These are phyloP conservation scores for Crithidia fasciculata DNA, from an alignment of 208 protist genomes.

Conservation along the genomic window DNA sequence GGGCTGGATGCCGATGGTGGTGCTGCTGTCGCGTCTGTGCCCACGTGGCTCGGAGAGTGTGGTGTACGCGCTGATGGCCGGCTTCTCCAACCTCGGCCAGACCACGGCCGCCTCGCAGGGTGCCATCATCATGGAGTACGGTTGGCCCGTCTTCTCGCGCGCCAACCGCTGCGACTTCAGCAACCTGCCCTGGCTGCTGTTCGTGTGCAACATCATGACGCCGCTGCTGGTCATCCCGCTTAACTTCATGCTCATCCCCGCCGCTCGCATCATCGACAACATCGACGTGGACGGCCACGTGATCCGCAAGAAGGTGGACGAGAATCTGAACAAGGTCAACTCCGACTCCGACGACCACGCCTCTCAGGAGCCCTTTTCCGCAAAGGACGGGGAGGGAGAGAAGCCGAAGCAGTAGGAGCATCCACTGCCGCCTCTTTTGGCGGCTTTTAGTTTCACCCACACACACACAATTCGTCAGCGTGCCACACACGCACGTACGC, in stretches of 20 bases:
- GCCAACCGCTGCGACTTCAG: slow-evolving; percentile 64
- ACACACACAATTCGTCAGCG: background rate
- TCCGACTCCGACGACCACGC: slow-evolving; percentile 7
- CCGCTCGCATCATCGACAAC: slow-evolving; percentile 60
- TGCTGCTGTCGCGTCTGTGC: slow-evolving; percentile 84
- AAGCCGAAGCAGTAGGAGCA: slow-evolving; percentile 2
- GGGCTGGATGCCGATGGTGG: slow-evolving; percentile 69
- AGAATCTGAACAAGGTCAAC: slow-evolving; percentile 16
- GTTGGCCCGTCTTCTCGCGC: slow-evolving; percentile 44
- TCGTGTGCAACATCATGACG: slow-evolving; percentile 58
- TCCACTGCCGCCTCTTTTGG: background rate
- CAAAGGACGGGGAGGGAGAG: background rate
- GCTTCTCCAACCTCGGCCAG: slow-evolving; percentile 79
- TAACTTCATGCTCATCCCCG: slow-evolving; percentile 63
- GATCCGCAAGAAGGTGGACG: slow-evolving; percentile 16
- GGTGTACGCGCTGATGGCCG: slow-evolving; percentile 84
- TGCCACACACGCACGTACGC: background rate
- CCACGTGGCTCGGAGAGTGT: slow-evolving; percentile 79
- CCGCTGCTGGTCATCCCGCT: slow-evolving; percentile 64
- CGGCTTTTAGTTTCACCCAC: background rate
- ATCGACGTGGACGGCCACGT: slow-evolving; percentile 54
- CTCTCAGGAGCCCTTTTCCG: background rate
- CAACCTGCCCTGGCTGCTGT: slow-evolving; percentile 65
- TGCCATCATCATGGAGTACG: slow-evolving; percentile 62
- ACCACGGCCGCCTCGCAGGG: slow-evolving; percentile 46